phyloP scores from a whole-genome alignment of 2,329 filamentous ascomycete species.

The Sporothrix globosa region DNA sequence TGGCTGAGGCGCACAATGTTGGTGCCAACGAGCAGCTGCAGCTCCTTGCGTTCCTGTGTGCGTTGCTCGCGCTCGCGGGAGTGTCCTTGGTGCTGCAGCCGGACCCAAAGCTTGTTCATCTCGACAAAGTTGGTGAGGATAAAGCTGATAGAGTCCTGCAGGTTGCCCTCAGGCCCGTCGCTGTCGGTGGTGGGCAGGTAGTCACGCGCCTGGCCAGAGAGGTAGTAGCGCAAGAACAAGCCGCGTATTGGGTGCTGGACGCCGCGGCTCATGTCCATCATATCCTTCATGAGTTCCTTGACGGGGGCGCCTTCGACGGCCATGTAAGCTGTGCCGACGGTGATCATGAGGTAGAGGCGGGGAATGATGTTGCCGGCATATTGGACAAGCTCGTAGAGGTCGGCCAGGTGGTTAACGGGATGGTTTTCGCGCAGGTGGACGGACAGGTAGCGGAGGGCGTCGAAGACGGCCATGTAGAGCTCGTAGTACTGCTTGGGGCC shows the following conservation, averaged over 20 bases:
- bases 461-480: constrained; percentile 98
- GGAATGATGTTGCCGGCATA: constrained; percentile 96
- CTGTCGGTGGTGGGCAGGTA: constrained; percentile 77
- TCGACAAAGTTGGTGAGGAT: constrained; percentile 98
- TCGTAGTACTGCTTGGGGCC: constrained; percentile 99
- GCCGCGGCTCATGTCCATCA: constrained; percentile 99
- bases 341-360: constrained; percentile 97
- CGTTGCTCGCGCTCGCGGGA: constrained; percentile 91
- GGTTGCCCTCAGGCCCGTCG: constrained; percentile 91
- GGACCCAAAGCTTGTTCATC: constrained; percentile 99
- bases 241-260: constrained; percentile 96
- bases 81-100: constrained; percentile 94
- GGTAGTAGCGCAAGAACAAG: constrained; percentile 92
- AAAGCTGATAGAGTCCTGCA: constrained; percentile 98
- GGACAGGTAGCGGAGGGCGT: constrained; percentile 93
- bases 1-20: constrained; percentile 95
- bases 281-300: constrained; percentile 99
- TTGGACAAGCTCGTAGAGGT: constrained; percentile 96
- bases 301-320: constrained; percentile 96
- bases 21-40: constrained; percentile 93
- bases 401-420: constrained; percentile 95
- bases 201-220: constrained; percentile 92
- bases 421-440: constrained; percentile 97
- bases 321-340: constrained; percentile 99
- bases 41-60: constrained; percentile 90